Base-by-base conservation (phyloP, 176 grass and related monocot species). In the Pharus latifolius region DNA sequence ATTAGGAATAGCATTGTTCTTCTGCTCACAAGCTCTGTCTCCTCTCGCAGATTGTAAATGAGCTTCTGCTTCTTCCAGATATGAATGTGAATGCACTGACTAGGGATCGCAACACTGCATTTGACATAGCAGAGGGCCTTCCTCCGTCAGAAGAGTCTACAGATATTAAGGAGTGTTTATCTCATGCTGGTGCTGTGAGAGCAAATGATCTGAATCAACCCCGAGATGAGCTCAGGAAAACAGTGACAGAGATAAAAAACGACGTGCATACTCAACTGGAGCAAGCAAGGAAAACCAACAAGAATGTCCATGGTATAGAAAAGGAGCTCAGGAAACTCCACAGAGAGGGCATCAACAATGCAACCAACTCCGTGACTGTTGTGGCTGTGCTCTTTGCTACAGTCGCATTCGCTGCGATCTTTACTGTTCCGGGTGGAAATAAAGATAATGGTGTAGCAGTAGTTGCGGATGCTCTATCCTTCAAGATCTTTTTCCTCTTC, bases 341-440 rank as follows among this genome's bases (percentile, higher is more conserved):
- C 66, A 58, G 94, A 28, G 94, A 87, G 67, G 94, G 94, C 74
- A 98, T 98, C 74, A 98, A 98, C 83, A 98, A 98, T 43, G 89
- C 94, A 30, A 98, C 94, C 10, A 93, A 98, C 78, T 98, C 94
- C 0, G 94, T 98, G 38, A 98, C 94, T 6, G 94, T 98, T 4
- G 94, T 98, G 45, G 94, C 94, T 0, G 94, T 98, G 78, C 89
- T 98, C 69, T 98, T 98, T 14, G 94, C 94, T 15, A 98, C 94
- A 0, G 94, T 98, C 38, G 89, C 94, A 34, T 98, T 98, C 82
- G 86, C 94, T 5, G 94, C 94, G 13, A 93, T 98, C 65, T 98
- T 98, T 54, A 98, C 94, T 0, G 94, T 98, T 46, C 94, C 94
- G 10, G 94, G 94, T 16, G 94, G 94, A 20, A 90, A 84, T 4